Base-by-base conservation (phyloP, 2,329 filamentous ascomycete genomes). In the Trichoderma sp. region DNA sequence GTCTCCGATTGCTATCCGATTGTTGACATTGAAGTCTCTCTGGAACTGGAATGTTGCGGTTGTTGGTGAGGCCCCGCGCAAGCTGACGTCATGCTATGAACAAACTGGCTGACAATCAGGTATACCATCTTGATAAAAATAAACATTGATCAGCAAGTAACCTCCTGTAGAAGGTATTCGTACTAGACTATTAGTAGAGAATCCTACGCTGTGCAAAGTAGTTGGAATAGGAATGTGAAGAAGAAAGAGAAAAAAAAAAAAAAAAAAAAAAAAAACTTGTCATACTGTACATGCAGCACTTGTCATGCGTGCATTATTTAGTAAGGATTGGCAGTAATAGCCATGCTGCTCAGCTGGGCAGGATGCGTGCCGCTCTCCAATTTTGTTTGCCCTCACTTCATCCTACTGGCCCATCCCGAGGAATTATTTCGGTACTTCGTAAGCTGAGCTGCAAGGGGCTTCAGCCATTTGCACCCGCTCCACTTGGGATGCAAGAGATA, bases 401-500 rank as follows among this genome's bases (percentile, higher is more conserved):
- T 25, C 37, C 29, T 48, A 17, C 42, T 34, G 27, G 19, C 29
- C 50, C 13, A 19, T 35, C n/a, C n/a, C 17, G 42, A 1, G 5
- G 42, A 48, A 45, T 13, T 2, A 19, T 19, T 42, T 48, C 42
- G 19, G 42, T 19, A 48, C 37, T 52, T 37, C 27, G 37, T 65
- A 65, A 65, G 63, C 63, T 65, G 63, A 65, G 63, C 63, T 65
- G 52, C 63, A 65, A 57, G 50, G 50, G 52, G 37, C 59, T 22
- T 52, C 48, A 63, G 32, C 58, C 27, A 50, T 39, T 34, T 45
- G 29, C 19, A 39, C 32, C 37, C 27, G 64, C 29, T 59, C 64
- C 64, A 67, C 64, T 67, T 67, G 42, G 48, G 48, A 56, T 32
- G 61, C 61, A 64, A 54, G 61, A 64, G 61, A 64, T 59, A 59